phyloP scores from a whole-genome alignment of 2,329 filamentous ascomycete genomes.

The Colletotrichum sp. region DNA sequence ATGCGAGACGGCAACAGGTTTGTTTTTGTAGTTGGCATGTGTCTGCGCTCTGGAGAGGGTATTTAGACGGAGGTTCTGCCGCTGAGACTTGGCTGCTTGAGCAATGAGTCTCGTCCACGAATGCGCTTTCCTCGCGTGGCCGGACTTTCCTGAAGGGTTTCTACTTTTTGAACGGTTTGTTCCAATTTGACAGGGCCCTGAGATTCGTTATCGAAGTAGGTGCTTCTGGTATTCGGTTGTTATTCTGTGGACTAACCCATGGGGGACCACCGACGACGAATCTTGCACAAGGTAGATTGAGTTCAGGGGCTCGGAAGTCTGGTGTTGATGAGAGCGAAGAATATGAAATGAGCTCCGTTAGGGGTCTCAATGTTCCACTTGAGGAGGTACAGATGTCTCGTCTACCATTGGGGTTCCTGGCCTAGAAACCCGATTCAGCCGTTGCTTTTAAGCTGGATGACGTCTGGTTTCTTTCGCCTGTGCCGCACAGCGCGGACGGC shows the following conservation, averaged over 20 bases:
- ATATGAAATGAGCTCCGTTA: background rate
- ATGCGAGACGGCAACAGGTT: background rate
- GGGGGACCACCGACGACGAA: background rate
- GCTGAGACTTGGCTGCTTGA: background rate
- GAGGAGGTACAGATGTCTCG: too few relatives aligned
- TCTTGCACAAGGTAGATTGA: background rate
- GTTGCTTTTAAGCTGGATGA: background rate
- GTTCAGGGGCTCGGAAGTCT: background rate
- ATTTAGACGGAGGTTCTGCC: background rate
- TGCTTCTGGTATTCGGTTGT: background rate
- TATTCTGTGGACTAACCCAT: background rate
- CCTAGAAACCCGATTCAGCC: background rate
- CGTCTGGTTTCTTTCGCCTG: background rate
- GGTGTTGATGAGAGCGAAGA: background rate
- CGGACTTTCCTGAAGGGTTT: background rate
- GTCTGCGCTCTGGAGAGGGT: background rate
- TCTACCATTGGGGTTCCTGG: background rate
- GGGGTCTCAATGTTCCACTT: background rate
- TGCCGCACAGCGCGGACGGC: background rate
- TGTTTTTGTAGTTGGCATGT: background rate
- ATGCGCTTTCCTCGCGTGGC: background rate
- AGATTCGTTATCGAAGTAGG: rapidly evolving
- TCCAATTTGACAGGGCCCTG: background rate
- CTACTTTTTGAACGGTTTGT: background rate
- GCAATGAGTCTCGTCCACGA: too few relatives aligned